A percentile compares a stretch with the other conserved stretches of the same genome.
Conservation (phyloP, 352 stramenopile species). For the Pilasporangium apinafurcum region DNA sequence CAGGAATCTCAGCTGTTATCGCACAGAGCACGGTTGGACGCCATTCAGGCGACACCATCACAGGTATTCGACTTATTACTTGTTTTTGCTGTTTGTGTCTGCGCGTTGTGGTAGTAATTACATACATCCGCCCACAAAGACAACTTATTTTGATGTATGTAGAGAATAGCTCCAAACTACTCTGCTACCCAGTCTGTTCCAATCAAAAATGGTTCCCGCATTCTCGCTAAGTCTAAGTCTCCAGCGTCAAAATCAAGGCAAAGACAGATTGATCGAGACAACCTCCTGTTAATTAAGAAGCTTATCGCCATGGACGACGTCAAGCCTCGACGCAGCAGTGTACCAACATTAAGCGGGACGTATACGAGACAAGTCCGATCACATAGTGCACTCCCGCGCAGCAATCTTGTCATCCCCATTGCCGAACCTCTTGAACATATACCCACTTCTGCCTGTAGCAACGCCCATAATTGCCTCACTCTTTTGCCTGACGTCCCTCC, state of each 20-base stretch:
- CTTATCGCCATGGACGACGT: conserved; percentile 40
- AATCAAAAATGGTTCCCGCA: no score
- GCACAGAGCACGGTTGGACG: conserved; percentile 40
- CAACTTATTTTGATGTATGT: background rate
- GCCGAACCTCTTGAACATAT: no score
- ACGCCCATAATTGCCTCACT: background rate
- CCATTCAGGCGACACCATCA: conserved; percentile 23
- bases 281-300: conserved; percentile 52
- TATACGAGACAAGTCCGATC: no score
- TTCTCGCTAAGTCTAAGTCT: conserved; percentile 24
- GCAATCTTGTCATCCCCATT: no score
- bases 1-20: conserved; percentile 24
- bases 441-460: no score
- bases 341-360: conserved; percentile 13
- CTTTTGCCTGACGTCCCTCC: conserved; percentile 18
- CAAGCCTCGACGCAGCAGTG: no score
- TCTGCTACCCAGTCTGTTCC: conserved; percentile 2
- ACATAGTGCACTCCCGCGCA: no score
- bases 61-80: no score
- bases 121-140: no score
- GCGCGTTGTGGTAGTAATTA: no score
- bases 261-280: conserved; percentile 47
- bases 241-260: conserved; percentile 37
- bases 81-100: no score
- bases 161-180: background rate